Percentiles rank a stretch among this genome's conserved stretches.
phyloP scores from a whole-genome alignment of 2,329 filamentous ascomycete genomes.

The Teratosphaeria pseudoeucalypti region DNA sequence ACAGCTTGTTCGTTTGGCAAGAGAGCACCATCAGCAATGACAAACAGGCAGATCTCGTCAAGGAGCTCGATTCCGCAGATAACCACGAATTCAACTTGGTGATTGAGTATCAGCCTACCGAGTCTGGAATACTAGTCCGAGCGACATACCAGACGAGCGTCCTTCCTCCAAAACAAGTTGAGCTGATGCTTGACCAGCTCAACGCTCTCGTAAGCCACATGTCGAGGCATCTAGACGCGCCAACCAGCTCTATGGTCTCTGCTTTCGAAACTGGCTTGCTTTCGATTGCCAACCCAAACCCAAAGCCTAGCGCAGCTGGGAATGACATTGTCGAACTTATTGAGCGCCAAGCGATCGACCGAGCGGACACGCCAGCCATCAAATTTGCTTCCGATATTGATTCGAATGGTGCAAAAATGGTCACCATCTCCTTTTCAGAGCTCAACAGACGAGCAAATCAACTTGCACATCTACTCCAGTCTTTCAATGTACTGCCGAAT shows the following conservation, averaged over 20 bases:
- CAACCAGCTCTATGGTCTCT: slow-evolving; percentile 23
- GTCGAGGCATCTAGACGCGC: slow-evolving; percentile 26
- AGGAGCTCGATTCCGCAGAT: slow-evolving; percentile 53
- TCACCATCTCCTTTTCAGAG: slow-evolving; percentile 50
- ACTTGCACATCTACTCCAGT: slow-evolving; percentile 48
- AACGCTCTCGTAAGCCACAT: slow-evolving; percentile 41
- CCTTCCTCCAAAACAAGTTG: slow-evolving; percentile 47
- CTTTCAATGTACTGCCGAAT: slow-evolving; percentile 38
- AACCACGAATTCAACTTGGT: slow-evolving; percentile 66
- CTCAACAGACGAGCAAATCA: slow-evolving; percentile 56
- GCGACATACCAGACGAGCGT: slow-evolving; percentile 45
- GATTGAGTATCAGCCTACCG: slow-evolving; percentile 61
- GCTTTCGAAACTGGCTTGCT: slow-evolving; percentile 19
- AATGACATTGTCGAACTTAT: slow-evolving; percentile 38
- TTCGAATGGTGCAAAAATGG: slow-evolving; percentile 24
- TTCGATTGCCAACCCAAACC: slow-evolving; percentile 34
- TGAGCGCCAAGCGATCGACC: slow-evolving; percentile 39
- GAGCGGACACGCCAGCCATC: slow-evolving; percentile 51
- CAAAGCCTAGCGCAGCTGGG: slow-evolving; percentile 12
- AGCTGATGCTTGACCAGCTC: slow-evolving; percentile 52
- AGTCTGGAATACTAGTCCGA: slow-evolving; percentile 37
- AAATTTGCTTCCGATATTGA: slow-evolving; percentile 48
- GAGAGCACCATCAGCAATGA: slow-evolving; percentile 47
- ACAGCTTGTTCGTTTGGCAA: slow-evolving; percentile 76
- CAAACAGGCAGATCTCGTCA: slow-evolving; percentile 30